Evolutionary conservation across 1,284 basidiomycete genomes (phyloP).

Genomic region (Volvariella surrecta): DNA sequence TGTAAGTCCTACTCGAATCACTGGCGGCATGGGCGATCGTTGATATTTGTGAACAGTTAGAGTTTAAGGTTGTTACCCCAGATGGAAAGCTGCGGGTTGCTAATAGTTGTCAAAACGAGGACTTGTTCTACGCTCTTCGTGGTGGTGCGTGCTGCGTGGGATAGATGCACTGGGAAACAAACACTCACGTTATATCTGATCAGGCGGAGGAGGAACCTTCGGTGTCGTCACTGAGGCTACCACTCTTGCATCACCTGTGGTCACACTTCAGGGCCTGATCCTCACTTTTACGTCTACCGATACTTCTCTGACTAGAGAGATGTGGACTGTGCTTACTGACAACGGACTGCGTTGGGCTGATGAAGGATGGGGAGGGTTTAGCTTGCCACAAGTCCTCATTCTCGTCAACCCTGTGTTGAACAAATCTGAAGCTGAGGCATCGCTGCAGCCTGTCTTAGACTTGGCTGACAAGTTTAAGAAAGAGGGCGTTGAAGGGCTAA

Average conservation of each 20-base stretch:
- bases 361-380: conserved; percentile 47
- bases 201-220: conserved; percentile 14
- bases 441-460: conserved; percentile 30
- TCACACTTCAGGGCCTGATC: conserved; percentile 18
- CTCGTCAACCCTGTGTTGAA: conserved; percentile 22
- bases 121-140: conserved; percentile 36
- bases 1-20: conserved; percentile 16
- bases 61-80: conserved; percentile 34
- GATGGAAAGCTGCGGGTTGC: conserved; percentile 26
- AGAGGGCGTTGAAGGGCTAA: conserved; percentile 18
- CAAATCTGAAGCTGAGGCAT: conserved; percentile 22
- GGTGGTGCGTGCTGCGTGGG: conserved; percentile 22
- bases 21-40: no score
- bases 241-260: conserved; percentile 16
- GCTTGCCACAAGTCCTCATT: conserved; percentile 23
- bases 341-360: conserved; percentile 19
- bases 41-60: conserved; percentile 16
- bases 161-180: not conserved
- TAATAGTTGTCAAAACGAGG: conserved; percentile 30
- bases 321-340: conserved; percentile 16
- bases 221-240: conserved; percentile 21
- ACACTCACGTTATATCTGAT: not conserved
- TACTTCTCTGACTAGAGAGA: conserved; percentile 11
- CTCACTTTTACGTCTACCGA: conserved; percentile 10
- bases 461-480: conserved; percentile 20